Evolutionary conservation across 176 grass and related monocot species (phyloP), one percentile per base, ranked within the genome.

Genomic region (Oryza coarctata): DNA sequence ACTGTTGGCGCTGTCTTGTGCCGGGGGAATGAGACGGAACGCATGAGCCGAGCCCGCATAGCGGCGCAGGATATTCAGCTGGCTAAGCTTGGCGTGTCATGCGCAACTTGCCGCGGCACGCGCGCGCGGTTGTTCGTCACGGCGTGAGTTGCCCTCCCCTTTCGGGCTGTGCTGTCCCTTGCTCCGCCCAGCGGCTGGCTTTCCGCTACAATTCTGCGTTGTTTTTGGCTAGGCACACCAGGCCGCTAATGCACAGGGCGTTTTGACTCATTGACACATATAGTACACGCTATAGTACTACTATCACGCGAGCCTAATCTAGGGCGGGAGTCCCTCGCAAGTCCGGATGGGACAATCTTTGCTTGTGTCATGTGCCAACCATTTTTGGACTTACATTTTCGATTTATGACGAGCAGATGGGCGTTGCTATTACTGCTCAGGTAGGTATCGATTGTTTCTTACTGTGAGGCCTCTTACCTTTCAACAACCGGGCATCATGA

Each of bases 1-100:
- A 82, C 45, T 86, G 83, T 67, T 73, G 68, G 43, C 3, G 44
- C 74, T 82, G 87, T 65, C 78, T 65, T 49, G 63, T 41, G 67
- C 38, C 22, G 80, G 62, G 20, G 63, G 22, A 3, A 60, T 60
- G 55, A 23, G 55, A 60, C 55, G 55, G 50, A 22, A 22, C 50
- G 50, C 50, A 71, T 27, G 36, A 77, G 25, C 35, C 75, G 25
- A 77, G 29, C 15, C 58, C 58, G 34, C 36, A 63, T 41, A 41
- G 14, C 58, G 26, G 81, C 63, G 29, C 52, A 22, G 67, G 55
- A 60, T 60, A 60, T 60, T 60, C 77, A 66, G 49, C 36, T 31
- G 5, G 6, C 65, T 38, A 26, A 6, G 11, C 39, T 33, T 49
- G 66, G 83, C 55, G 52, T 36, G 26, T 63, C 47, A 69, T 62